Base-by-base conservation (phyloP, 2,329 filamentous ascomycete genomes). In the Fusarium clavum region DNA sequence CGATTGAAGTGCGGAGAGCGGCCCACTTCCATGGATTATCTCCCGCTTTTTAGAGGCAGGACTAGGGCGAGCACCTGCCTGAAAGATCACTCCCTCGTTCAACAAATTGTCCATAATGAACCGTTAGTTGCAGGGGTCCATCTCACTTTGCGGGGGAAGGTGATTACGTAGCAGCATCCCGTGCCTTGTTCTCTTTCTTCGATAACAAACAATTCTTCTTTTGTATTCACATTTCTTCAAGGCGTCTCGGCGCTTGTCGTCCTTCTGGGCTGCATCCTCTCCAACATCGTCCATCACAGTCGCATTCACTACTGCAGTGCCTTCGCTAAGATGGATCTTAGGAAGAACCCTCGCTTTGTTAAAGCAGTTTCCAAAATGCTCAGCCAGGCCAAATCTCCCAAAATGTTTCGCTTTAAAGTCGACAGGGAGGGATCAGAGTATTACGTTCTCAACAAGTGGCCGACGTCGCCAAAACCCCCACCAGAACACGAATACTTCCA, bases 401-500 rank as follows among this genome's bases (percentile, higher is more conserved):
- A 74, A 57, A 63, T 66, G 22, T 79, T 79, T 56, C 34, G 34
- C 18, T 38, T 38, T 38, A 38, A 18, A 38, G 51, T 74, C 22
- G 71, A 67, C 53, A 72, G 24, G n/a, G 22, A 27, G 64, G 22
- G 66, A 71, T 58, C 66, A 72, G 58, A 73, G 22, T 79, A 78
- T 67, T 80, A 77, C 64, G 71, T 67, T 12, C 24, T 76, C 48
- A 76, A 74, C 58, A 74, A 41, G 25, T 40, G 58, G 43, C 46
- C 59, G 6, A 29, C 52, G 12, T 32, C 45, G 18, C 60, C 71
- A 5, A 71, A 73, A 29, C 30, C 27, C 1, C 63, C 69, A 2
- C 51, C 47, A 10, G 43, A 72, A 12, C 34, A 71, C 48, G 71
- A 78, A n/a, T 78, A 81, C 63, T 82, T 83, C 64, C 74, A 83